A percentile compares a stretch with the other conserved stretches of the same genome.
Conservation (phyloP, 2,329 filamentous ascomycete species). For the Exophiala mesophila region DNA sequence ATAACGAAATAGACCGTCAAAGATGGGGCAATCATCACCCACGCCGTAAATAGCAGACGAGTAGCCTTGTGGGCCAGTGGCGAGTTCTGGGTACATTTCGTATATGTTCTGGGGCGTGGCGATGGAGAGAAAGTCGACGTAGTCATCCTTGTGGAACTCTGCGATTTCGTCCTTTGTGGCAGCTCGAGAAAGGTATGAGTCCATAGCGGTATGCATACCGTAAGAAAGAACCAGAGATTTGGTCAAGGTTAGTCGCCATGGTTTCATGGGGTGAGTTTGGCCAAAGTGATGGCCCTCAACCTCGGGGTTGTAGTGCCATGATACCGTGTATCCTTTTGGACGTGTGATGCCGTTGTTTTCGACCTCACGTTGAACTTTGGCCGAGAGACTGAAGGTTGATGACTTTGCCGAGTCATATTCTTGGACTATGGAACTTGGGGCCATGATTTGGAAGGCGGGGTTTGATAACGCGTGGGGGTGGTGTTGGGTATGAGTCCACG, state of each 20-base stretch:
- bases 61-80: constrained; percentile 21
- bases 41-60: constrained; percentile 68
- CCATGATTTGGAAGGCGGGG: constrained; percentile 8
- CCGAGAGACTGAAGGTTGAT: constrained; percentile 45
- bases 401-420: constrained; percentile 18
- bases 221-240: constrained; percentile 94
- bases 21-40: constrained; percentile 91
- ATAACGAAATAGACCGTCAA: constrained; percentile 92
- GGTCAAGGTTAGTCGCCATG: constrained; percentile 90
- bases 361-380: constrained; percentile 50
- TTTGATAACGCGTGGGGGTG: neutral
- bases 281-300: constrained; percentile 98
- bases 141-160: constrained; percentile 81
- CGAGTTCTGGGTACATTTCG: constrained; percentile 37
- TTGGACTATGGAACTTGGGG: constrained; percentile 19
- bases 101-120: constrained; percentile 68
- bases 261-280: constrained; percentile 97
- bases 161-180: constrained; percentile 85
- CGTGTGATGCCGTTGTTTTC: constrained; percentile 65
- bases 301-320: constrained; percentile 89
- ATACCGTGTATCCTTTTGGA: constrained; percentile 84
- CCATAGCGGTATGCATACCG: constrained; percentile 95
- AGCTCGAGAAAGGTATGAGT: constrained; percentile 77
- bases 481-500: too few relatives aligned
- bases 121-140: constrained; percentile 79